Evolutionary conservation across 1,139 yeast species (phyloP).

Genomic region (Chernovozyma sophiae-reginae): DNA sequence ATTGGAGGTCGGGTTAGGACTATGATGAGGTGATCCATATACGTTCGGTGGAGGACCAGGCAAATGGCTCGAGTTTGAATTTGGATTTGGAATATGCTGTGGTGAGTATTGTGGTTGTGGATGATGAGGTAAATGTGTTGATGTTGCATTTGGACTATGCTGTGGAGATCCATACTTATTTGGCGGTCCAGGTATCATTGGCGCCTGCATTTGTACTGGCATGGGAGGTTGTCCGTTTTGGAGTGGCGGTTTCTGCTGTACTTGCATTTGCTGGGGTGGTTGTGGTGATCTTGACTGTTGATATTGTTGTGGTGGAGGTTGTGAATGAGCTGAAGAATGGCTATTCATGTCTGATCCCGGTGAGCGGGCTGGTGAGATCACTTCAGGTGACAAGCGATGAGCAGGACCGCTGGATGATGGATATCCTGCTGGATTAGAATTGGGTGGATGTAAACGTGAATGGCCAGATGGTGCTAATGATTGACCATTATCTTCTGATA

Average conservation of each 20-base stretch:
- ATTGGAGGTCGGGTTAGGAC: slow-evolving; percentile 1
- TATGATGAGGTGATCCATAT: slow-evolving; percentile 5
- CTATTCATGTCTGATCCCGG: neutral
- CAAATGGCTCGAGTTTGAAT: neutral
- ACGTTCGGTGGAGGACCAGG: too few species aligned
- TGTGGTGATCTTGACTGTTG: neutral
- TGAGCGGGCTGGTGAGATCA: slow-evolving; percentile 9
- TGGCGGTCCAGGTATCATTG: too few species aligned
- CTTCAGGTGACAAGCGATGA: neutral
- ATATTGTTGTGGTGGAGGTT: neutral
- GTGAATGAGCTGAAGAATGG: slow-evolving; percentile 10
- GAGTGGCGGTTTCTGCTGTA: neutral
- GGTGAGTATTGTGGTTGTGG: too few species aligned
- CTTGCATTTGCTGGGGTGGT: neutral
- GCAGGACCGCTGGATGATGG: neutral
- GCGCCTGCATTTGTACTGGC: neutral
- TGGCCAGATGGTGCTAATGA: neutral
- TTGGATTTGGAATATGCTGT: neutral
- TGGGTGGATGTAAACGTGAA: neutral
- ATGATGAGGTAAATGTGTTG: too few species aligned
- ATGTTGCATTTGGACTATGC: neutral
- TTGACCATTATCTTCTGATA: too few species aligned
- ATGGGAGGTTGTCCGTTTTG: neutral
- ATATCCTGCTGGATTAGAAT: neutral
- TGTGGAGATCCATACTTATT: neutral